These are phyloP conservation scores for Lentinula guzmanii DNA, from an alignment of 768 basidiomycete genomes.

Conservation along the genomic window DNA sequence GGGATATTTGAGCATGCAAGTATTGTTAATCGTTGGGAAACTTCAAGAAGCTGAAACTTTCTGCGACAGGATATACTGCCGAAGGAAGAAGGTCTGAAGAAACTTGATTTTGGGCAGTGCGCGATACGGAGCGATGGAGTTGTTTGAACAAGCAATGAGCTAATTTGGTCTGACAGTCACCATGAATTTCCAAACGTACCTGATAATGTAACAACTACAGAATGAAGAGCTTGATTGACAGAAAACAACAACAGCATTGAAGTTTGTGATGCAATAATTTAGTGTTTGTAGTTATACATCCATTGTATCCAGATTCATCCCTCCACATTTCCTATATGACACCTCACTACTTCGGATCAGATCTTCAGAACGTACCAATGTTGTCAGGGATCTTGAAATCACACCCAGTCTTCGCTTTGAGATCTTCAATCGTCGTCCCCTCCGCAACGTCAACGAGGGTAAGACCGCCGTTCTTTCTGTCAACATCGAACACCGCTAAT, in stretches of 20 bases:
- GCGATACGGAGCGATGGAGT: slow-evolving; percentile 62
- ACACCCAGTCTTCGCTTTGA: slow-evolving; percentile 82
- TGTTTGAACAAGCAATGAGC: neutral
- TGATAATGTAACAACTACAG: no score
- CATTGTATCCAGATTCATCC: neutral
- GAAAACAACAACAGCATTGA: no score
- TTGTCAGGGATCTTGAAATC: slow-evolving; percentile 60
- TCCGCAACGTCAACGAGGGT: slow-evolving; percentile 79
- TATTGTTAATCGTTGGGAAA: slow-evolving; percentile 1
- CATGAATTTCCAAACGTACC: no score
- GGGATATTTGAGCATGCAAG: slow-evolving; percentile 71
- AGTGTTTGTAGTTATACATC: neutral
- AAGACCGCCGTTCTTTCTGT: slow-evolving; percentile 67
- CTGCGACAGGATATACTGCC: slow-evolving; percentile 57
- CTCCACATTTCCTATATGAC: no score
- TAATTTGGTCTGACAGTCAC: no score
- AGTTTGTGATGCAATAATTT: neutral
- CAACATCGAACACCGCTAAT: slow-evolving; percentile 84
- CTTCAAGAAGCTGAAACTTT: neutral
- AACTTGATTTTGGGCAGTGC: slow-evolving; percentile 56
- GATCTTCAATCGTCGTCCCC: slow-evolving; percentile 78
- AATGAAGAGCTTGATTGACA: no score
- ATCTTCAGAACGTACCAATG: slow-evolving; percentile 39
- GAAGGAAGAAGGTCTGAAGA: slow-evolving; percentile 53
- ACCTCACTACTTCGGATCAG: neutral